These are phyloP conservation scores for Xylariaceae sp. DNA, from an alignment of 2,329 filamentous ascomycete species.

Conservation along the genomic window DNA sequence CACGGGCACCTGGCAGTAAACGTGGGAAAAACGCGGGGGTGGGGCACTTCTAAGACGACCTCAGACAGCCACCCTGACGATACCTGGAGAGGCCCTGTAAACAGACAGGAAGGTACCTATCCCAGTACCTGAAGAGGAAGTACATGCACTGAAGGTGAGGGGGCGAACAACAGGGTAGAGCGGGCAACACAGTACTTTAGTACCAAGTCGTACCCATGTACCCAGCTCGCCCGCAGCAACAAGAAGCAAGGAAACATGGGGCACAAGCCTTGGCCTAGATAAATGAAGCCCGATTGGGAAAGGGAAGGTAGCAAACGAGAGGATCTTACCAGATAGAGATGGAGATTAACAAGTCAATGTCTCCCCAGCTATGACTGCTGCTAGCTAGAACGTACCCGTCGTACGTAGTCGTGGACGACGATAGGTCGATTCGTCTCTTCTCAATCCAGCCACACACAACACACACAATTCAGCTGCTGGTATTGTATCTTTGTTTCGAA, in stretches of 20 bases:
- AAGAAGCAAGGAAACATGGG: background rate
- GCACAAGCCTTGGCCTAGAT: slow-evolving; percentile 1
- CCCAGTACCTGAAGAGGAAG: too few species aligned
- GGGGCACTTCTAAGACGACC: background rate
- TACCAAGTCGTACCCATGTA: too few species aligned
- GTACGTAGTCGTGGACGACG: slow-evolving; percentile 14
- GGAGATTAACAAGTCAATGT: slow-evolving; percentile 99
- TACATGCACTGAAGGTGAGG: too few species aligned
- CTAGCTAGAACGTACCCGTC: slow-evolving; percentile 23
- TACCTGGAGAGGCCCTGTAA: background rate
- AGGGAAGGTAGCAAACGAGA: background rate
- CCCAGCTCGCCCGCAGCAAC: background rate
- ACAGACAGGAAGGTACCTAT: too few species aligned
- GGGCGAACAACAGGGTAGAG: too few species aligned
- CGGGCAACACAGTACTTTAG: too few species aligned
- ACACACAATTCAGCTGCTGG: slow-evolving; percentile 22
- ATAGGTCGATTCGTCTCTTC: slow-evolving; percentile 25
- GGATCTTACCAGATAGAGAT: slow-evolving; percentile 61
- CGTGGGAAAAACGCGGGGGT: background rate
- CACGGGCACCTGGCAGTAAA: background rate
- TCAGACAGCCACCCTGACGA: background rate
- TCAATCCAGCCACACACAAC: slow-evolving; percentile 24
- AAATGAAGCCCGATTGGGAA: background rate
- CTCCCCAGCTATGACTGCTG: slow-evolving; percentile 60
- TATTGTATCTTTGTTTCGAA: slow-evolving; percentile 24